phyloP scores from a whole-genome alignment of 2,329 filamentous ascomycete genomes.

The Cercospora sp. region DNA sequence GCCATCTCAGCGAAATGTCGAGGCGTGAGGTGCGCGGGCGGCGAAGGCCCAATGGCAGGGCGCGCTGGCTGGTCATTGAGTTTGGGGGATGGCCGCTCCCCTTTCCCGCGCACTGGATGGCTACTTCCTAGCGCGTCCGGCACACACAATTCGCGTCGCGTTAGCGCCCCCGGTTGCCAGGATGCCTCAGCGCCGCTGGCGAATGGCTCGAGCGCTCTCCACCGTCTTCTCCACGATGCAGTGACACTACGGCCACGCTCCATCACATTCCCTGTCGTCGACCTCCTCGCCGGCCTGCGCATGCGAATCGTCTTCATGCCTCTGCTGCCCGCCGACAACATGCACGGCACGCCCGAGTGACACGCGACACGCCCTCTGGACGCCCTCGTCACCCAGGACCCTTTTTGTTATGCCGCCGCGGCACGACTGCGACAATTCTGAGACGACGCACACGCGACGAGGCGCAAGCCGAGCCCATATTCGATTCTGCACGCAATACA shows the following conservation, averaged over 20 bases:
- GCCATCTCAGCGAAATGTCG: neutral
- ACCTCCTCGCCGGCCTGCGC: neutral
- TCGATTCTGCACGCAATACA: neutral
- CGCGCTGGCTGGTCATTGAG: neutral
- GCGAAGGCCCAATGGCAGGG: neutral
- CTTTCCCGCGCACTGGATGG: neutral
- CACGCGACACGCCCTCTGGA: neutral
- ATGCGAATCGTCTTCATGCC: neutral
- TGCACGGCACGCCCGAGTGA: neutral
- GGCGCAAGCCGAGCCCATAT: neutral
- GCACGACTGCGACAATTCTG: conserved; percentile 1
- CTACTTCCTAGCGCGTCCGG: neutral
- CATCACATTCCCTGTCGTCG: neutral
- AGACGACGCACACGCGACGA: conserved; percentile 4
- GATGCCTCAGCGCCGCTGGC: neutral
- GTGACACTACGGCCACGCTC: neutral
- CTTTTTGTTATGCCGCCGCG: neutral
- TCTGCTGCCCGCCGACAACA: neutral
- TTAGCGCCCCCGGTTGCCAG: conserved; percentile 4
- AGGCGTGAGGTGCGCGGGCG: neutral
- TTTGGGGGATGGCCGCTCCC: neutral
- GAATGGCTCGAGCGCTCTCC: conserved; percentile 2
- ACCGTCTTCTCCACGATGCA: neutral
- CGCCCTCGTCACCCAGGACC: neutral
- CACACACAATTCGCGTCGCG: neutral